phyloP scores from a whole-genome alignment of 768 basidiomycete species.

The Glaciozyma martinii region DNA sequence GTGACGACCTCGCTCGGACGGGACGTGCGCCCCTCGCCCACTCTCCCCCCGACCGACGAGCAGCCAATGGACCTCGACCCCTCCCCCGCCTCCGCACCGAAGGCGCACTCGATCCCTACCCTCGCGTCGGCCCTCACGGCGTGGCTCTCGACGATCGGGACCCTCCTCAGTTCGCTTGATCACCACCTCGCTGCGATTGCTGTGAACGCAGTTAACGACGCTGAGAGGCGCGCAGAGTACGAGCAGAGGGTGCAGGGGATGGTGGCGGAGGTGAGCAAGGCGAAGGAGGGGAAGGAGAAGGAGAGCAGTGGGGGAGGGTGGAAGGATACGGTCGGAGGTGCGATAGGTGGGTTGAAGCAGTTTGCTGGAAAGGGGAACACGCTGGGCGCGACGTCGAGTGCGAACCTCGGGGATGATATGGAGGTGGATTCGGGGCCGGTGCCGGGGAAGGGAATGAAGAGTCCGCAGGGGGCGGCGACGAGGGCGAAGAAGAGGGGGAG shows the following conservation, averaged over 20 bases:
- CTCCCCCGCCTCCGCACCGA: conserved; percentile 39
- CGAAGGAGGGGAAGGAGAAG: background rate
- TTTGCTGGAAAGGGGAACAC: background rate
- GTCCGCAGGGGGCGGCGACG: too few species aligned
- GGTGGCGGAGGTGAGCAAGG: background rate
- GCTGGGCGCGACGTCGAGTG: too few species aligned
- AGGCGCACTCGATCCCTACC: conserved; percentile 5
- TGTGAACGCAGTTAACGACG: conserved; percentile 3
- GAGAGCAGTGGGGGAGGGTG: background rate
- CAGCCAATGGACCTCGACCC: conserved; percentile 1
- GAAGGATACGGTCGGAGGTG: conserved; percentile 1
- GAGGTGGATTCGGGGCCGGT: too few species aligned
- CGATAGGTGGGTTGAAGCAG: conserved; percentile 2
- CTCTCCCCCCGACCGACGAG: conserved; percentile 36
- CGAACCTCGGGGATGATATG: too few species aligned
- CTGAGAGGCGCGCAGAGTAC: background rate
- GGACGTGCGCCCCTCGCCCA: conserved; percentile 71
- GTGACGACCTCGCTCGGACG: conserved; percentile 88
- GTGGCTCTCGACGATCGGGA: conserved; percentile 49
- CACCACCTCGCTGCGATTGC: conserved; percentile 54
- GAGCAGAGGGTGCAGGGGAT: conserved; percentile 6
- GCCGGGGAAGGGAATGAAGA: too few species aligned
- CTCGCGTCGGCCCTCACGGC: conserved; percentile 15
- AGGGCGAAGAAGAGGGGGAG: too few species aligned
- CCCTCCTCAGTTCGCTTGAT: conserved; percentile 64